Base-by-base conservation (phyloP, 768 basidiomycete species). In the Leucosporidium yakuticum region DNA sequence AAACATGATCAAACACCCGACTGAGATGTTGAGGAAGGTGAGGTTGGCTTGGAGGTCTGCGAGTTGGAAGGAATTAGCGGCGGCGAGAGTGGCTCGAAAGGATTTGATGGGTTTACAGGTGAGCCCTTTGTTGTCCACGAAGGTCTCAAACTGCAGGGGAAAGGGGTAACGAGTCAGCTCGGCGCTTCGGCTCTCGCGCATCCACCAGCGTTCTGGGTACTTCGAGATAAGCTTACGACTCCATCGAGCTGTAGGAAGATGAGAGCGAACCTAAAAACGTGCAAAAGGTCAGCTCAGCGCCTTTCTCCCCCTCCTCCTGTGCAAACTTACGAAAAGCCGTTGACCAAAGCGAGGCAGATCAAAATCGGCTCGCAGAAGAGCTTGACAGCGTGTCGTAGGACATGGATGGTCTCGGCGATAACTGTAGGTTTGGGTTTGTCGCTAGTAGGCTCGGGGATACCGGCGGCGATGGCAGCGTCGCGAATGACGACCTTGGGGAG, bases 161-260 rank as follows among this genome's bases (percentile, higher is more conserved):
- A 17, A 4, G 49, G 19, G 6, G 20, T 4, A 7, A 19, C 7
- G 17, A 7, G 53, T 54, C 53, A 54, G 53, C 53, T 54, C 53
- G 14, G 34, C 34, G 34, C 5, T 36, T 5, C 5, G 34, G 34
- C 34, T n/a, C n/a, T n/a, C n/a, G n/a, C n/a, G n/a, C n/a, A n/a
- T n/a, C n/a, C n/a, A n/a, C n/a, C n/a, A n/a, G n/a, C n/a, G n/a
- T n/a, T n/a, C n/a, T n/a, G 34, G 34, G 5, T 36, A 12, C 5
- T 36, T 12, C 5, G 5, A 12, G 34, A 5, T 12, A 12, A 12
- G 34, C 34, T 36, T 36, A 36, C 34, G 34, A 36, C 53, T 54
- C 53, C 53, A n/a, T 54, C 53, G 11, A 57, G 31, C 8, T 57
- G 32, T 12, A 57, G 56, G 56, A 57, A 57, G 19, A 57, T 17